These are phyloP conservation scores for Lecanicillium sp. DNA, from an alignment of 2,329 filamentous ascomycete genomes.

Conservation along the genomic window DNA sequence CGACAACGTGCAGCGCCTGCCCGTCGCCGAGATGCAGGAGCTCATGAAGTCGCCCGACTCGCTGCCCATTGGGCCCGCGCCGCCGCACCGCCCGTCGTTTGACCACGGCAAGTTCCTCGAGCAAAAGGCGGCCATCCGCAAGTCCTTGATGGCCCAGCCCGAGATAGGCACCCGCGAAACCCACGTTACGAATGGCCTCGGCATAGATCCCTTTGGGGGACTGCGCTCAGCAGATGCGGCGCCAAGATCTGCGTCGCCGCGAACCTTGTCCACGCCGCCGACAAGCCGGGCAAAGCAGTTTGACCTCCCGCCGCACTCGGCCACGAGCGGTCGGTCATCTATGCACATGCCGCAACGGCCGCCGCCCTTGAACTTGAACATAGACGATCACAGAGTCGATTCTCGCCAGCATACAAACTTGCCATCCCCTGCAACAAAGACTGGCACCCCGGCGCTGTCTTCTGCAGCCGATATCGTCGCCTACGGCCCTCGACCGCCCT, in stretches of 20 bases:
- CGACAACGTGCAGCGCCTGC: constrained; percentile 45
- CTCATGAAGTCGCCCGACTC: constrained; percentile 50
- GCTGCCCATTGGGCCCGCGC: constrained; percentile 42
- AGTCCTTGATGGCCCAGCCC: constrained; percentile 20
- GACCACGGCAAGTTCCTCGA: constrained; percentile 27
- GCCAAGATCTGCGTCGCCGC: constrained; percentile 24
- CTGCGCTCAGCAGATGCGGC: constrained; percentile 15
- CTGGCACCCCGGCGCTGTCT: constrained; percentile 16
- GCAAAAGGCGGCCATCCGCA: constrained; percentile 21
- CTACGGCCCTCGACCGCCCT: constrained; percentile 27
- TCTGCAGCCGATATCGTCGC: constrained; percentile 10
- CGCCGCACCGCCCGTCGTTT: constrained; percentile 27
- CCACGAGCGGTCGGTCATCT: constrained; percentile 39
- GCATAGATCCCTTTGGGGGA: constrained; percentile 14
- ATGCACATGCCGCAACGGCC: constrained; percentile 38
- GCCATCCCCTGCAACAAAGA: constrained; percentile 16
- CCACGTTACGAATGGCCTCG: constrained; percentile 16
- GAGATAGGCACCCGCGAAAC: constrained; percentile 12
- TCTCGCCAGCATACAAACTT: constrained; percentile 1
- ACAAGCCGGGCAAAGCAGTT: constrained; percentile 30
- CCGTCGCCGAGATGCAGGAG: constrained; percentile 51
- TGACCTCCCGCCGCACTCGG: constrained; percentile 16
- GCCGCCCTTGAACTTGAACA: constrained; percentile 35
- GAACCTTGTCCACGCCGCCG: constrained; percentile 47
- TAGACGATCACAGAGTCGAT: constrained; percentile 16